Base-by-base conservation (phyloP, 805 yeast genomes). In the Saccharomycopsis fibuligera region DNA sequence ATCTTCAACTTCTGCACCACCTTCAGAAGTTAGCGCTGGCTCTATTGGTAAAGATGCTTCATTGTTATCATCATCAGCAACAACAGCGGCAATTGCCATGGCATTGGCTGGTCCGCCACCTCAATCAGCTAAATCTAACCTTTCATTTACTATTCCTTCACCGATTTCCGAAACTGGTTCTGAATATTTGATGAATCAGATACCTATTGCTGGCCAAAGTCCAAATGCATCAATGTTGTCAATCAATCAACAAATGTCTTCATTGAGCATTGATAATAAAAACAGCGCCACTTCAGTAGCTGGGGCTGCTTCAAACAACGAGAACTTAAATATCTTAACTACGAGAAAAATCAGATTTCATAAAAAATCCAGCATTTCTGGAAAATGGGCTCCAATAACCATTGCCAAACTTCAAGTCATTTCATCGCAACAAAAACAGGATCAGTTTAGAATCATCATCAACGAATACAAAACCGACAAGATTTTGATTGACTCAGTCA, bases 311-410 rank as follows among this genome's bases (percentile, higher is more conserved):
- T n/a, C n/a, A n/a, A n/a, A n/a, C n/a, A n/a, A n/a, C n/a, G n/a
- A n/a, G n/a, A 31, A 33, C 29, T 22, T 19, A 12, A 9, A 24
- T 12, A 14, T 8, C 31, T 8, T 8, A 8, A 10, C 19, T 17
- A 16, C 37, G 6, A 45, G 53, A 45, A 52, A 52, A 31, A 47
- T 52, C 23, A 31, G 55, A 19, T 33, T 48, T 17, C 55, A 52
- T 22, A 49, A 49, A 27, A 52, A 52, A 36, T 45, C 50, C 10
- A 49, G 48, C 43, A 44, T 52, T 39, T 41, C 53, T 16, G 55
- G 55, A 16, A 52, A 52, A 35, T 52, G 55, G 55, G 49, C 31
- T 6, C 53, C 55, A 14, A 37, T 52, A 6, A 35, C 53, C 16
- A 49, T 52, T 31, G 29, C 41, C 33, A 38, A 42, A 37, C 31